These are phyloP conservation scores for Rhizopogon salebrosus DNA, from an alignment of 768 basidiomycete species.

Conservation along the genomic window DNA sequence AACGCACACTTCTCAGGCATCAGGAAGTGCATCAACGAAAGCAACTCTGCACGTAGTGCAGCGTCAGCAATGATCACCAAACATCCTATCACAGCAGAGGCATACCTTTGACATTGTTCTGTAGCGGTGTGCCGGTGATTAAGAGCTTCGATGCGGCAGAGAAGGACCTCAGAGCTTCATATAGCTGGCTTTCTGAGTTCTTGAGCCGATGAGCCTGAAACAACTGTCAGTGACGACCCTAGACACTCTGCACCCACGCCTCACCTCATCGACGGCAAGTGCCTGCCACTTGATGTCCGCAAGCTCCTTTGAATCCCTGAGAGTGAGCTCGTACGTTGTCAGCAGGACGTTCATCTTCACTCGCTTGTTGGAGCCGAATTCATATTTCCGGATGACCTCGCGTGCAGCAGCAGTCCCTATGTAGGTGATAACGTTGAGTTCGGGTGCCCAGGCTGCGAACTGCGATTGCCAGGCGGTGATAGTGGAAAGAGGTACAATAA, in stretches of 20 bases:
- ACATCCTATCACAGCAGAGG: conserved; percentile 3
- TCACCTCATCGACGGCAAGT: conserved; percentile 90
- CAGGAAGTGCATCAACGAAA: conserved; percentile 98
- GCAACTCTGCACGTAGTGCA: conserved; percentile 54
- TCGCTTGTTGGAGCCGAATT: conserved; percentile 90
- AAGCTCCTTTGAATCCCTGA: conserved; percentile 86
- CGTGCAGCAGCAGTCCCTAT: conserved; percentile 86
- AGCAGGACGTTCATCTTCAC: conserved; percentile 96
- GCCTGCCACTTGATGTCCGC: conserved; percentile 97
- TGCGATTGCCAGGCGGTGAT: conserved; percentile 98
- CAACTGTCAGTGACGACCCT: conserved; percentile 9
- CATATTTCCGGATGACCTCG: conserved; percentile 86
- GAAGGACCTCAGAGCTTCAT: conserved; percentile 90
- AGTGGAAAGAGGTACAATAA: conserved; percentile 96
- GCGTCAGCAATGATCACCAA: conserved; percentile 7
- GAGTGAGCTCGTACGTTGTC: conserved; percentile 93
- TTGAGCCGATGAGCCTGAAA: conserved; percentile 90
- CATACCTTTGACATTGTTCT: conserved; percentile 97
- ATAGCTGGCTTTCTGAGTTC: conserved; percentile 95
- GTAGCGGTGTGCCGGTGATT: conserved; percentile 96
- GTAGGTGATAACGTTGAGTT: conserved; percentile 94
- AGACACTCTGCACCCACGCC: conserved; percentile 11
- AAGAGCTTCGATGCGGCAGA: conserved; percentile 87
- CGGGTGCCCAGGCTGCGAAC: conserved; percentile 92
- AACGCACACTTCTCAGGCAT: conserved; percentile 94